Conservation (phyloP, 1,284 basidiomycete genomes). For the Ceratobasidium sp. region DNA sequence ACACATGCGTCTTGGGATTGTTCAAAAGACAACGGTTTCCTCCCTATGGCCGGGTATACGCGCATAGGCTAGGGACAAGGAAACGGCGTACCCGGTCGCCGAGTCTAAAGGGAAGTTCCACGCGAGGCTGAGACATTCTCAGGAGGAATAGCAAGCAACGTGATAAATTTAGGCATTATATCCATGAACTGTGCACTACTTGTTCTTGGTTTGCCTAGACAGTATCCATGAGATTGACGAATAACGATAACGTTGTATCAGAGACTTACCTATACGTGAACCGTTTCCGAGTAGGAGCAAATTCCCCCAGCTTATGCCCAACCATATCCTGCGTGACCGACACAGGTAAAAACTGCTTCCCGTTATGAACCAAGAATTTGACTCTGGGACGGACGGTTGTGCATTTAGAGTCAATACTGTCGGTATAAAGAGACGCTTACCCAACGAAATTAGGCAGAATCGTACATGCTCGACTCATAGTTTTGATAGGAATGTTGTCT, state of each 20-base stretch:
- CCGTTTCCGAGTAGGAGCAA: conserved; percentile 84
- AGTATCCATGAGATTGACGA: background rate
- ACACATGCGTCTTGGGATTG: too few relatives aligned
- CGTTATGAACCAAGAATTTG: conserved; percentile 94
- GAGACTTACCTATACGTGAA: conserved; percentile 79
- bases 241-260: conserved; percentile 19
- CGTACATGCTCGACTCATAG: conserved; percentile 90
- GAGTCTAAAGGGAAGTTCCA: too few relatives aligned
- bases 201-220: conserved; percentile 57
- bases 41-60: too few relatives aligned
- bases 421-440: conserved; percentile 62
- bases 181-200: conserved; percentile 50
- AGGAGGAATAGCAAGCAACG: background rate
- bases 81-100: too few relatives aligned
- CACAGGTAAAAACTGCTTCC: conserved; percentile 90
- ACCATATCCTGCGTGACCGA: conserved; percentile 97
- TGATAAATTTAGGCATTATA: conserved; percentile 22
- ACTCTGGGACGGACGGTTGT: conserved; percentile 63
- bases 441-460: conserved; percentile 96
- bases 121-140: too few relatives aligned
- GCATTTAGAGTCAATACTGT: conserved; percentile 30
- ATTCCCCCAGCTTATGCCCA: conserved; percentile 97
- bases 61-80: too few relatives aligned
- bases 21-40: too few relatives aligned
- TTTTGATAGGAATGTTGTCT: conserved; percentile 89